Percentiles rank a stretch among this genome's conserved stretches.
These are phyloP conservation scores for Serpula lacrymans DNA, from an alignment of 768 basidiomycete species.

Conservation along the genomic window DNA sequence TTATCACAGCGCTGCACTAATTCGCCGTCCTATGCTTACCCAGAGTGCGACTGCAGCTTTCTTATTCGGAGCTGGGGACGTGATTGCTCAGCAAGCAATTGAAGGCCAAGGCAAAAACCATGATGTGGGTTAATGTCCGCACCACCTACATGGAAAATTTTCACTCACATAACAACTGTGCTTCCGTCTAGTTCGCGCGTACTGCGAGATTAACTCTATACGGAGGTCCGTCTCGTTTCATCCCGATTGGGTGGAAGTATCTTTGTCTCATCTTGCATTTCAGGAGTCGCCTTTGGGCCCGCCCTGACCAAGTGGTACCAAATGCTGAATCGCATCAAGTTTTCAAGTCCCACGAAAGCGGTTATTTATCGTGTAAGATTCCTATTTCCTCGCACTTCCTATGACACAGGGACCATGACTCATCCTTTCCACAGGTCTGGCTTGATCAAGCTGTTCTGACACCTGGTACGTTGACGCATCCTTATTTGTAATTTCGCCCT, in stretches of 20 bases:
- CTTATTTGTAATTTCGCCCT: slow-evolving; percentile 4
- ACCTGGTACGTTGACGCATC: slow-evolving; percentile 43
- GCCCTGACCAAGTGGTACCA: slow-evolving; percentile 80
- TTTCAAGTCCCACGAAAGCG: slow-evolving; percentile 55
- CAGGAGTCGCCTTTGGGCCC: slow-evolving; percentile 76
- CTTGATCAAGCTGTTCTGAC: slow-evolving; percentile 80
- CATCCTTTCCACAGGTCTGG: slow-evolving; percentile 52
- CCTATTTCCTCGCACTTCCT: neutral
- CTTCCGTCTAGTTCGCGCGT: slow-evolving; percentile 43
- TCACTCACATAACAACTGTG: neutral
- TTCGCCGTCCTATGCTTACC: slow-evolving; percentile 58
- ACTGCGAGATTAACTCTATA: slow-evolving; percentile 69
- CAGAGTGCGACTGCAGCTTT: slow-evolving; percentile 64
- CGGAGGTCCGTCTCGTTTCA: slow-evolving; percentile 48
- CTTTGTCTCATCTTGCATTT: slow-evolving; percentile 10
- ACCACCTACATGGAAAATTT: neutral
- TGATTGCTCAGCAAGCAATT: slow-evolving; percentile 84
- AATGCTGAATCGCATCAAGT: slow-evolving; percentile 66
- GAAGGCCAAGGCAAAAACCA: slow-evolving; percentile 71
- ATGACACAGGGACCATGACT: neutral
- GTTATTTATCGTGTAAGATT: slow-evolving; percentile 58
- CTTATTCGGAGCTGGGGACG: slow-evolving; percentile 72
- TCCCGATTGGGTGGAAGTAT: too few relatives aligned
- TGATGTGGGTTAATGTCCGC: slow-evolving; percentile 50
- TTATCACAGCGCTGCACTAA: slow-evolving; percentile 47